Percentiles rank a stretch among this genome's conserved stretches.
These are phyloP conservation scores for Phytophthora nicotianae DNA, from an alignment of 352 stramenopile species.

Conservation along the genomic window DNA sequence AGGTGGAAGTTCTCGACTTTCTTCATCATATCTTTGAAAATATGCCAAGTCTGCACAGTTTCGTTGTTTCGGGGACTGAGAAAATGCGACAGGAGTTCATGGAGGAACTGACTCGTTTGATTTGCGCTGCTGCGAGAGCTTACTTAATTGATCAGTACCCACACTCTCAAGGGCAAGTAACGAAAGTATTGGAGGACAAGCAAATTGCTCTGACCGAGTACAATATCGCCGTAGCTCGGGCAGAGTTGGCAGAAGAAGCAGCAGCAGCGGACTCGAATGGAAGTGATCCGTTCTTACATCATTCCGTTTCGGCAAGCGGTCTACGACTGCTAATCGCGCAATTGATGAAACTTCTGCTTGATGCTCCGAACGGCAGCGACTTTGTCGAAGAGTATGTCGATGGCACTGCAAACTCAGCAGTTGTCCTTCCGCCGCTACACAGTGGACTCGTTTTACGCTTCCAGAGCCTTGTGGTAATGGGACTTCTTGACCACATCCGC, in stretches of 20 bases:
- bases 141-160: conserved; percentile 49
- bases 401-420: conserved; percentile 32
- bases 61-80: conserved; percentile 39
- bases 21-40: conserved; percentile 51
- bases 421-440: conserved; percentile 49
- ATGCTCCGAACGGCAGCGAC: conserved; percentile 51
- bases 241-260: conserved; percentile 49
- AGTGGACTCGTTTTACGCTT: conserved; percentile 57
- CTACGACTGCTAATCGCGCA: conserved; percentile 56
- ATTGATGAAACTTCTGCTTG: conserved; percentile 58
- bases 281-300: conserved; percentile 64
- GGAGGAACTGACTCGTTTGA: conserved; percentile 56
- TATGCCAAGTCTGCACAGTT: conserved; percentile 49
- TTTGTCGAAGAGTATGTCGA: conserved; percentile 60
- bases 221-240: conserved; percentile 41
- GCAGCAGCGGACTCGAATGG: conserved; percentile 40
- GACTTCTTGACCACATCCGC: conserved; percentile 59
- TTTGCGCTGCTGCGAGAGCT: conserved; percentile 50
- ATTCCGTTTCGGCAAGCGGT: conserved; percentile 44
- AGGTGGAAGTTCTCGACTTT: conserved; percentile 66
- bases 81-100: conserved; percentile 65
- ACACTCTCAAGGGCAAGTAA: conserved; percentile 38
- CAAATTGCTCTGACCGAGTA: conserved; percentile 46
- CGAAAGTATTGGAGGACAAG: conserved; percentile 46
- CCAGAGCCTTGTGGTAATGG: conserved; percentile 56